Percentiles rank a stretch among this genome's conserved stretches.
These are phyloP conservation scores for Clavariopsis aquatica DNA, from an alignment of 495 filamentous ascomycete species.

Conservation along the genomic window DNA sequence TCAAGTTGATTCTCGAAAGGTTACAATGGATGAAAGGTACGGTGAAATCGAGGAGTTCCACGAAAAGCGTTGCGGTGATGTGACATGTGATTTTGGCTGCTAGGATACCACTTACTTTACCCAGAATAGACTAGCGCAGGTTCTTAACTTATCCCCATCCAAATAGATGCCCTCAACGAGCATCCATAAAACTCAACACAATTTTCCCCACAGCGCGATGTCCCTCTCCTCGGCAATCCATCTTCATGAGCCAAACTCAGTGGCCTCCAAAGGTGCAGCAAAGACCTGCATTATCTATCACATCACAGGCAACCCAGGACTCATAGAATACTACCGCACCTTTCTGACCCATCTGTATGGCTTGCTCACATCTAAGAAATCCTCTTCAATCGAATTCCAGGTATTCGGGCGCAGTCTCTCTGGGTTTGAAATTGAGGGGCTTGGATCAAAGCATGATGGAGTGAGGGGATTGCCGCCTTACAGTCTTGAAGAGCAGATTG, in stretches of 20 bases:
- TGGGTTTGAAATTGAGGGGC: slow-evolving; percentile 59
- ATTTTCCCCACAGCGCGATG: neutral
- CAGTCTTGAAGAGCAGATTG: slow-evolving; percentile 65
- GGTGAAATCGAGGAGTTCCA: too few species aligned
- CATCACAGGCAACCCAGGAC: slow-evolving; percentile 84
- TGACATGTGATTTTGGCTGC: too few species aligned
- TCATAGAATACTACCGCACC: slow-evolving; percentile 75
- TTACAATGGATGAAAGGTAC: too few species aligned
- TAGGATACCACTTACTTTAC: too few species aligned
- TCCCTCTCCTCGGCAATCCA: slow-evolving; percentile 11
- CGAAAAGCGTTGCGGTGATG: too few species aligned
- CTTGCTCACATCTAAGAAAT: slow-evolving; percentile 32
- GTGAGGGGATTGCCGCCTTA: slow-evolving; percentile 5
- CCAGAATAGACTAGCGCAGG: too few species aligned
- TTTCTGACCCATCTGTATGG: slow-evolving; percentile 62
- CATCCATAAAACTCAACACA: too few species aligned
- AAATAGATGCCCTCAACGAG: too few species aligned
- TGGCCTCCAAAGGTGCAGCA: too few species aligned
- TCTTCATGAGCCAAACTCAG: neutral
- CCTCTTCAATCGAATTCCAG: slow-evolving; percentile 44
- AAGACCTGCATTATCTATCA: slow-evolving; percentile 59
- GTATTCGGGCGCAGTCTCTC: slow-evolving; percentile 71
- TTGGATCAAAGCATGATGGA: slow-evolving; percentile 38
- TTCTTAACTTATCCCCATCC: too few species aligned
- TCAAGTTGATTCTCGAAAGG: too few species aligned